A percentile compares a stretch with the other conserved stretches of the same genome.
Evolutionary conservation across 805 yeast species (phyloP).

Genomic region (Metschnikowia baotianmanensis): DNA sequence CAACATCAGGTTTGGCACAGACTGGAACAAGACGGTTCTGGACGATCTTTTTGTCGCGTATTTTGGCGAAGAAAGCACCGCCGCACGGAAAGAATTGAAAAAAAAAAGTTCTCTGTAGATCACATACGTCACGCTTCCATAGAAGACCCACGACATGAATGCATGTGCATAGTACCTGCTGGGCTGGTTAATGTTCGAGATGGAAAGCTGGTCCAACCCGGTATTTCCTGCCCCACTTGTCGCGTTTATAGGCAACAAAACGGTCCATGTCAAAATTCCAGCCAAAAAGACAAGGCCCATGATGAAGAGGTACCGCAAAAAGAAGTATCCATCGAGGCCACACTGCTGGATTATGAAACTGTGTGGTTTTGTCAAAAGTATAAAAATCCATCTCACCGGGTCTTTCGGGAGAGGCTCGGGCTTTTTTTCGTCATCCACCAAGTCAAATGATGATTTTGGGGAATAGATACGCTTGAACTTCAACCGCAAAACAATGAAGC

Average conservation of each 20-base stretch:
- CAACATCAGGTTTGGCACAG: conserved; percentile 72
- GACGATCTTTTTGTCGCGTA: conserved; percentile 73
- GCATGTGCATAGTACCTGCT: conserved; percentile 84
- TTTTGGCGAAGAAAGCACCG: conserved; percentile 75
- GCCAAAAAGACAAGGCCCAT: conserved; percentile 46
- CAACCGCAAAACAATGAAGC: conserved; percentile 66
- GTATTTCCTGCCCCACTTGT: conserved; percentile 55
- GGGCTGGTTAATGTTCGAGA: conserved; percentile 62
- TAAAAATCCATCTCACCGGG: conserved; percentile 65
- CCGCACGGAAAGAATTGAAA: conserved; percentile 73
- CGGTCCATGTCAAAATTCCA: conserved; percentile 55
- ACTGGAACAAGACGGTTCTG: conserved; percentile 79
- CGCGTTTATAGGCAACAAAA: conserved; percentile 83
- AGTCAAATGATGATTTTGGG: conserved; percentile 68
- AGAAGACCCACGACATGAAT: conserved; percentile 75
- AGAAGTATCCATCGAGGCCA: conserved; percentile 93
- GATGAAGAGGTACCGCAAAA: conserved; percentile 69
- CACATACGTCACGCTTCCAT: conserved; percentile 64
- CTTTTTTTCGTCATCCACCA: conserved; percentile 51
- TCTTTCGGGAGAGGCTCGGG: conserved; percentile 77
- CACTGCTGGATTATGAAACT: conserved; percentile 78
- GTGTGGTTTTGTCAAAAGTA: conserved; percentile 64
- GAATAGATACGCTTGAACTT: conserved; percentile 73
- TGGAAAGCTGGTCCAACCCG: conserved; percentile 77
- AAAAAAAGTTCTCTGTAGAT: conserved; percentile 81